A percentile compares a stretch with the other conserved stretches of the same genome.
Conservation (phyloP, 2,329 filamentous ascomycete species). For the Aureobasidium lini region DNA sequence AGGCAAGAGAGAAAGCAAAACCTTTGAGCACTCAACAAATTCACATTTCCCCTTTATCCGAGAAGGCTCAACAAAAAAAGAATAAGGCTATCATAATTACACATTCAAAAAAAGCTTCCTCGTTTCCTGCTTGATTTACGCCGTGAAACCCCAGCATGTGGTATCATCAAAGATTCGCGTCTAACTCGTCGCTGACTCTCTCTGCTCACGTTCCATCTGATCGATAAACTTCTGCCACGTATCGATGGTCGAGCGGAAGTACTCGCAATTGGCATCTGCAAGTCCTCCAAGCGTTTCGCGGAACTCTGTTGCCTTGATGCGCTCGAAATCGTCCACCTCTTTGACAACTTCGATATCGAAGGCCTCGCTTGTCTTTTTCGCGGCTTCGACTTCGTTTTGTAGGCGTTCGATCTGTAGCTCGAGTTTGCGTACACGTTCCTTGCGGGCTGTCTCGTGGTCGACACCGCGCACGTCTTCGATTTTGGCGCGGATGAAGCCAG, state of each 20-base stretch:
- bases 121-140: neutral
- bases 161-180: neutral
- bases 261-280: slow-evolving; percentile 77
- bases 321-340: slow-evolving; percentile 88
- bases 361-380: slow-evolving; percentile 78
- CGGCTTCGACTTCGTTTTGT: slow-evolving; percentile 78
- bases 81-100: neutral
- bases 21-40: neutral
- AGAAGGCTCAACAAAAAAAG: neutral
- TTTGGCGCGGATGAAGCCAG: slow-evolving; percentile 85
- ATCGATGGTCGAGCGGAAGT: slow-evolving; percentile 71
- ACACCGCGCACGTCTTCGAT: slow-evolving; percentile 95
- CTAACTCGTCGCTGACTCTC: slow-evolving; percentile 12
- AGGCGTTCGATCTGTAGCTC: slow-evolving; percentile 90
- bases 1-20: neutral
- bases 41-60: neutral
- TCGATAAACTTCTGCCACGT: slow-evolving; percentile 87
- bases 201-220: slow-evolving; percentile 69
- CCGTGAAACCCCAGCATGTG: neutral
- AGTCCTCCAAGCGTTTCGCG: slow-evolving; percentile 75
- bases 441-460: slow-evolving; percentile 84
- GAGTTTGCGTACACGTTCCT: slow-evolving; percentile 80
- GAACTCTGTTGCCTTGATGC: slow-evolving; percentile 92
- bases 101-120: neutral
- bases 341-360: slow-evolving; percentile 95